Percentiles rank a stretch among this genome's conserved stretches.
These are phyloP conservation scores for Cucurbita ficifolia DNA, from an alignment of 306 rosid species.

Conservation along the genomic window DNA sequence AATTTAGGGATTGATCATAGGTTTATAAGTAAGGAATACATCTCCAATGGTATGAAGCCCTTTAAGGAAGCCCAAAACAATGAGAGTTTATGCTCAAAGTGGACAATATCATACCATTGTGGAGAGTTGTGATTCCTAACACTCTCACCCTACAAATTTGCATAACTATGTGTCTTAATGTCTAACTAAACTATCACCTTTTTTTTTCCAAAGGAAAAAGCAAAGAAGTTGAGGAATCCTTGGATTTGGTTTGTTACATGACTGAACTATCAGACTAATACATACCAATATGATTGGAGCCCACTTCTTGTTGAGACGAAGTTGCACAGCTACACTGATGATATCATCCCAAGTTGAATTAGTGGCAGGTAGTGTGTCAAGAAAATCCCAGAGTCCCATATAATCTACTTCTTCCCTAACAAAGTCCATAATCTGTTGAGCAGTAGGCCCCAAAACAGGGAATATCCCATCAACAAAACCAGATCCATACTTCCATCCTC, in stretches of 20 bases:
- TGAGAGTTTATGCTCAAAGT: no score
- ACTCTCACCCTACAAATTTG: background rate
- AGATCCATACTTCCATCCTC: constrained; percentile 90
- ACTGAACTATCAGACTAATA: background rate
- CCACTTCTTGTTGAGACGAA: constrained; percentile 70
- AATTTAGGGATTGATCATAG: no score
- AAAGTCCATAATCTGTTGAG: constrained; percentile 44
- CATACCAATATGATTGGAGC: constrained; percentile 65
- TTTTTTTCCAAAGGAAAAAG: background rate
- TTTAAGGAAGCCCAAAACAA: no score
- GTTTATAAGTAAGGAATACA: no score
- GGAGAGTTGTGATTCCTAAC: no score
- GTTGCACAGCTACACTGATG: constrained; percentile 70
- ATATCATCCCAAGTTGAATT: constrained; percentile 76
- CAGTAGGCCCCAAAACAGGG: constrained; percentile 69
- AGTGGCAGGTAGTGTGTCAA: constrained; percentile 56
- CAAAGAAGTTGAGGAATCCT: background rate
- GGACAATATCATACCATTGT: no score
- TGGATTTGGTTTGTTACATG: background rate
- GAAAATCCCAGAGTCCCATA: constrained; percentile 38
- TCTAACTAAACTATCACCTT: background rate
- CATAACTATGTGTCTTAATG: background rate
- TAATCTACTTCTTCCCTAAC: constrained; percentile 38
- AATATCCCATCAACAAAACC: constrained; percentile 92
- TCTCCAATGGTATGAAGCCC: no score